Base-by-base conservation (phyloP, 176 grass and related monocot genomes). In the Oryza australiensis region DNA sequence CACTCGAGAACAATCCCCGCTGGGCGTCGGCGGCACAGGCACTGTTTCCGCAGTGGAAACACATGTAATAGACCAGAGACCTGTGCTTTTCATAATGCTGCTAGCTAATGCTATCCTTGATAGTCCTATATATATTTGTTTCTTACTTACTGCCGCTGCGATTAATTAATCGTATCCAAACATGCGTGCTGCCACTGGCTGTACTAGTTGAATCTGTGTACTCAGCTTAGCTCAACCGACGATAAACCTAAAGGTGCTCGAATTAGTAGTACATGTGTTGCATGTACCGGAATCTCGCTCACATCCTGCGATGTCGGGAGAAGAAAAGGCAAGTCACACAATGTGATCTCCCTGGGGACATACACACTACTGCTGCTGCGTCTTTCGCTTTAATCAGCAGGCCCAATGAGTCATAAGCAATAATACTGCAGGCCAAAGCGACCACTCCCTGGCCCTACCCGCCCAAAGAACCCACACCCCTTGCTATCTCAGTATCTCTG, bases 341-440 rank as follows among this genome's bases (percentile, higher is more conserved):
- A 75, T 77, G 28, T 29, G 23, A 62, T 16, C 60, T 60, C 34
- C 27, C 72, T 33, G 30, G 73, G 79, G 70, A 60, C 73, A 72
- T 26, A 16, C 4, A 22, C 23, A n/a, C n/a, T n/a, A 76, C 63
- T 10, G 70, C 5, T 38, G 26, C 74, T 45, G 63, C 78, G 40
- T 76, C 72, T 89, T 86, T 78, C 2, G 83, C 88, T 89, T 89
- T 89, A 86, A 86, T 89, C 78, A 45, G 28, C 34, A 62, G n/a
- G 49, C 42, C 48, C 80, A n/a, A 16, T 63, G 78, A 27, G 67
- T 86, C 80, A 72, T 83, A 62, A 53, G 74, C 74, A 81, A 90
- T 90, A 78, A 90, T 90, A 82, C 45, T 79, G 88, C 88, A 82
- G 74, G 79, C 45, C 29, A 83, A 83, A 86, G 79, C 68, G 74